A percentile compares a stretch with the other conserved stretches of the same genome.
Conservation (phyloP, 179 eudicot species). For the Pouteria campechiana region DNA sequence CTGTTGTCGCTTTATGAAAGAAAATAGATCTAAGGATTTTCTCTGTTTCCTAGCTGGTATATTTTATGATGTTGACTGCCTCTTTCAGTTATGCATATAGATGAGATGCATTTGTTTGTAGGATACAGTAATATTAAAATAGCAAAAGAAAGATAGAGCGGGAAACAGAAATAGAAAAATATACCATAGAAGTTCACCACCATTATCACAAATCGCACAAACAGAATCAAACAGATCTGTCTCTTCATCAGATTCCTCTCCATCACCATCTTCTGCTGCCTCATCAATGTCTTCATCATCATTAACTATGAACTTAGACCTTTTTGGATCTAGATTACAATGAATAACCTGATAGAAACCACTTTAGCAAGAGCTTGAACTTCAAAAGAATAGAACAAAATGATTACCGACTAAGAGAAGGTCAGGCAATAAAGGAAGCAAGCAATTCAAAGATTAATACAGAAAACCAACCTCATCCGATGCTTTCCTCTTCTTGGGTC, state of each 20-base stretch:
- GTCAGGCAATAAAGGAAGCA: background rate
- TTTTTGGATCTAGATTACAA: too few species aligned
- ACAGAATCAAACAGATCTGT: constrained; percentile 27
- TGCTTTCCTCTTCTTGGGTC: constrained; percentile 30
- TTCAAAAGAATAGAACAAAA: too few species aligned
- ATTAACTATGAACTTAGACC: constrained; percentile 23
- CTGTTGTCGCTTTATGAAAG: too few species aligned
- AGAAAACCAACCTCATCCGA: constrained; percentile 40
- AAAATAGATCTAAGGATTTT: too few species aligned
- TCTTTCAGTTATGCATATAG: too few species aligned
- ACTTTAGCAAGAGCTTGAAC: too few species aligned
- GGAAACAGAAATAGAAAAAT: constrained; percentile 3
- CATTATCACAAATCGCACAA: constrained; percentile 48
- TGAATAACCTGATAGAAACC: too few species aligned
- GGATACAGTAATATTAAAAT: too few species aligned
- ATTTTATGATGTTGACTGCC: too few species aligned
- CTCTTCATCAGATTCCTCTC: constrained; percentile 32
- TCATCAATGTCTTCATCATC: constrained; percentile 15
- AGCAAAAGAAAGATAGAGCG: too few species aligned
- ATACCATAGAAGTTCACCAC: constrained; percentile 27
- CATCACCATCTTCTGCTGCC: constrained; percentile 17
- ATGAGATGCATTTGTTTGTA: too few species aligned
- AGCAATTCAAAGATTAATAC: background rate
- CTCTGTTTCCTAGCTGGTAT: too few species aligned
- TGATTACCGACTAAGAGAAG: background rate